Evolutionary conservation across 2,329 filamentous ascomycete genomes (phyloP).

Genomic region (Stachybotrys echinatus): DNA sequence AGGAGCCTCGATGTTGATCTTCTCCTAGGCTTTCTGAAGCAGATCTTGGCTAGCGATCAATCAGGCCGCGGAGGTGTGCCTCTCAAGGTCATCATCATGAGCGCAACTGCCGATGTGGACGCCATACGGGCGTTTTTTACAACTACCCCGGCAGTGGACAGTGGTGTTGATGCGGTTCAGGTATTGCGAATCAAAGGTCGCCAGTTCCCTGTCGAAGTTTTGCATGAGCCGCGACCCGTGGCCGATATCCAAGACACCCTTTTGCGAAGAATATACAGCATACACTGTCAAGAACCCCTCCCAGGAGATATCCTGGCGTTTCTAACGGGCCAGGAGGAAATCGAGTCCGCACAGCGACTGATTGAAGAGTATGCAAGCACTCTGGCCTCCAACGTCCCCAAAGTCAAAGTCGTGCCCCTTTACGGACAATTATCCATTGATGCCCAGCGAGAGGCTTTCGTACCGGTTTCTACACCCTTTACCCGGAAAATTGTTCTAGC

Average conservation of each 20-base stretch:
- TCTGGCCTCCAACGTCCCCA: constrained; percentile 70
- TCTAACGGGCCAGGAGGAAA: constrained; percentile 86
- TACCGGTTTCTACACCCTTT: constrained; percentile 61
- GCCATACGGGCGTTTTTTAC: constrained; percentile 72
- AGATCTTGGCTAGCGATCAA: constrained; percentile 60
- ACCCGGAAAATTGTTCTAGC: constrained; percentile 87
- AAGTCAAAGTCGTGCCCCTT: constrained; percentile 67
- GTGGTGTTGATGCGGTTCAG: constrained; percentile 21
- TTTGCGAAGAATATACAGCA: constrained; percentile 75
- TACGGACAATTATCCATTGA: constrained; percentile 87
- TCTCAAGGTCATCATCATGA: constrained; percentile 92
- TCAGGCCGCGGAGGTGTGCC: constrained; percentile 65
- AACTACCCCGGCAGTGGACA: constrained; percentile 11
- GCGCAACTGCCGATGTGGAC: constrained; percentile 87
- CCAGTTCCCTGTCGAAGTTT: constrained; percentile 76
- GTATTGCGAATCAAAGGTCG: constrained; percentile 73
- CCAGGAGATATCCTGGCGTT: constrained; percentile 93
- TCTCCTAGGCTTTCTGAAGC: constrained; percentile 80
- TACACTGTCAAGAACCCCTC: constrained; percentile 83
- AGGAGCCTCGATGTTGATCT: constrained; percentile 92
- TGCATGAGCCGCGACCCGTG: constrained; percentile 69
- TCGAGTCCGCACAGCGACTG: constrained; percentile 73
- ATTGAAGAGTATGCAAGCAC: constrained; percentile 74
- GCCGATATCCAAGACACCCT: constrained; percentile 78
- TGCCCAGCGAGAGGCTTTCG: constrained; percentile 82